Percentiles rank a stretch among this genome's conserved stretches.
Evolutionary conservation across 73 alveolate genomes (phyloP).

Genomic region (Symbiodinium pilosum): DNA sequence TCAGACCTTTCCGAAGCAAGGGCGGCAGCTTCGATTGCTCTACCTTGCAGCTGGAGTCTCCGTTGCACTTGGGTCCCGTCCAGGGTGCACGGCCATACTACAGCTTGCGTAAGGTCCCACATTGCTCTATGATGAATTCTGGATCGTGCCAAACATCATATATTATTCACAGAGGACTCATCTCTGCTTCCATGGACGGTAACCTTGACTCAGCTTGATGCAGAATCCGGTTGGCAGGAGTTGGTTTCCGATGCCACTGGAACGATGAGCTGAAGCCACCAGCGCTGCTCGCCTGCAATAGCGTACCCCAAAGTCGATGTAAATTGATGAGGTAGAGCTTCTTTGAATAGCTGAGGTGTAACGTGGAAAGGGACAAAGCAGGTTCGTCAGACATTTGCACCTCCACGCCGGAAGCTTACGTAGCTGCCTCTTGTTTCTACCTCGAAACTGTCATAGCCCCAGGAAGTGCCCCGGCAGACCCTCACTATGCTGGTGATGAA

Average conservation of each 20-base stretch:
- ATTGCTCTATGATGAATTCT: background rate
- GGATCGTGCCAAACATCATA: background rate
- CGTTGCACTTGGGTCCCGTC: background rate
- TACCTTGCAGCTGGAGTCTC: background rate
- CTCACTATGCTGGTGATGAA: slow-evolving; percentile 13
- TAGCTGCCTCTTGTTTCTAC: background rate
- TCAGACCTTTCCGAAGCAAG: background rate
- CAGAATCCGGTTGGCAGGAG: slow-evolving; percentile 15
- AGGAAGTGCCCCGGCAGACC: slow-evolving; percentile 22
- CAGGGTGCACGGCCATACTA: background rate
- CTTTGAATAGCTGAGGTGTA: background rate
- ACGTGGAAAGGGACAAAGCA: background rate
- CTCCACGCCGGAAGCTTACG: background rate
- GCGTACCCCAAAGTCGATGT: no score
- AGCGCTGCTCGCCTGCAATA: background rate
- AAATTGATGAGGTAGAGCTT: no score
- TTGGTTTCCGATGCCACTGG: slow-evolving; percentile 21
- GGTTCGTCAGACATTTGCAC: background rate
- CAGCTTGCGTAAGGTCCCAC: background rate
- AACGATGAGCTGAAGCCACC: slow-evolving; percentile 4
- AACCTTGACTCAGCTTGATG: no score
- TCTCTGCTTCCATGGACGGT: no score
- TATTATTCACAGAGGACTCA: slow-evolving; percentile 12
- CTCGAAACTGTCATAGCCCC: background rate
- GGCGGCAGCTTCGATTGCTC: slow-evolving; percentile 14